Percentiles rank a stretch among this genome's conserved stretches.
Evolutionary conservation across 345 rosid genomes (phyloP).

Genomic region (Populus ilicifolia): DNA sequence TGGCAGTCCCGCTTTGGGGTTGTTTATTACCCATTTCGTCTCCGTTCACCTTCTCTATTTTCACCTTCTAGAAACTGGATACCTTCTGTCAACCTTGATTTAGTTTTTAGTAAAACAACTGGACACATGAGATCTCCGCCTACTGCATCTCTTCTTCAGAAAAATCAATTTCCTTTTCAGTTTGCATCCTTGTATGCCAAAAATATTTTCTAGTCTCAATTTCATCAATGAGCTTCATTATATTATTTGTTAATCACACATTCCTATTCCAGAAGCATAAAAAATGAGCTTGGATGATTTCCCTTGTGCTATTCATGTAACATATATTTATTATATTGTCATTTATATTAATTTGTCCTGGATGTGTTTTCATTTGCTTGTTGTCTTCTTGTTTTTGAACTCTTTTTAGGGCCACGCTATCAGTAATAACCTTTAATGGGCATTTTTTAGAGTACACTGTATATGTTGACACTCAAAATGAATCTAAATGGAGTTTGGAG

Average conservation of each 20-base stretch:
- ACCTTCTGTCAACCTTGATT: neutral
- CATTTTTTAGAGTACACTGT: slow-evolving; percentile 70
- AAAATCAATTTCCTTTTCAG: too few species aligned
- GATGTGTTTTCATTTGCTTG: neutral
- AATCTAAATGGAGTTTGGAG: slow-evolving; percentile 64
- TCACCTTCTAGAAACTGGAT: too few species aligned
- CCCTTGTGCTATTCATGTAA: neutral
- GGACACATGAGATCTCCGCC: neutral
- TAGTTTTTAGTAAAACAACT: neutral
- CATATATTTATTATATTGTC: neutral
- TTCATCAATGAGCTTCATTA: neutral
- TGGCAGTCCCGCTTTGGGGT: too few species aligned
- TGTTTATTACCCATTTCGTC: too few species aligned
- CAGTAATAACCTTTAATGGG: slow-evolving; percentile 62
- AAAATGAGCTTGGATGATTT: neutral
- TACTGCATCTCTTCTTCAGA: too few species aligned
- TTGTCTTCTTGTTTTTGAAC: slow-evolving; percentile 9
- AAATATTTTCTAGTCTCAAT: neutral
- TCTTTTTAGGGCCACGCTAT: slow-evolving; percentile 54
- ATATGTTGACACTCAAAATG: slow-evolving; percentile 45
- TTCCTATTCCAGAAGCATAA: neutral
- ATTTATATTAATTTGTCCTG: neutral
- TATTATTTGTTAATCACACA: neutral
- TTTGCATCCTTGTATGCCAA: neutral
- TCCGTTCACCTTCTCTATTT: neutral